These are phyloP conservation scores for Silene latifolia DNA, from an alignment of 148 eudicot genomes.

Conservation along the genomic window DNA sequence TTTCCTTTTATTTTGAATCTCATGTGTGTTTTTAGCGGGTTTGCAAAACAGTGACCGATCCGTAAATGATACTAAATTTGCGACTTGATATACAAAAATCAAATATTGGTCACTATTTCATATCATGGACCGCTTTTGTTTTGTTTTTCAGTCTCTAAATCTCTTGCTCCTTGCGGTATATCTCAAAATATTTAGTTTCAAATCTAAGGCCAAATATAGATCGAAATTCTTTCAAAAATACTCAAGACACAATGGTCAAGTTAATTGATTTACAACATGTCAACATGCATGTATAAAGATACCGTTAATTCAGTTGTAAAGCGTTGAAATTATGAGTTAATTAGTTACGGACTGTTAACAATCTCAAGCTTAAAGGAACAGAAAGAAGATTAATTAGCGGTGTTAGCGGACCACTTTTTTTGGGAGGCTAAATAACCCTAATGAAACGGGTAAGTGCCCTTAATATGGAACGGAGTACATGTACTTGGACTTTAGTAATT, in stretches of 20 bases:
- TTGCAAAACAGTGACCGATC: too few relatives aligned
- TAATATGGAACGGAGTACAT: not conserved
- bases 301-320: slow-evolving; percentile 12
- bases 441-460: not conserved
- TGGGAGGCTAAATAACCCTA: not conserved
- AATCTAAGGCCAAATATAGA: too few relatives aligned
- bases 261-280: not conserved
- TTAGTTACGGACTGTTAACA: not conserved
- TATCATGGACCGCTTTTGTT: too few relatives aligned
- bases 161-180: too few relatives aligned
- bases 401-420: slow-evolving; percentile 6
- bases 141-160: too few relatives aligned
- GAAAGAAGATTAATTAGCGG: not conserved
- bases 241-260: not conserved
- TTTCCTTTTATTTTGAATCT: too few relatives aligned
- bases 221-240: too few relatives aligned
- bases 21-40: too few relatives aligned
- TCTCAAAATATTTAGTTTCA: too few relatives aligned
- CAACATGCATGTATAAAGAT: not conserved
- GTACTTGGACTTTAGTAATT: not conserved
- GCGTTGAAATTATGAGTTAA: not conserved
- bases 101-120: too few relatives aligned
- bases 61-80: too few relatives aligned
- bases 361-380: slow-evolving; percentile 13
- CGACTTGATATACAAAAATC: too few relatives aligned